These are phyloP conservation scores for Talaromyces sp. DNA, from an alignment of 2,329 filamentous ascomycete genomes.

Conservation along the genomic window DNA sequence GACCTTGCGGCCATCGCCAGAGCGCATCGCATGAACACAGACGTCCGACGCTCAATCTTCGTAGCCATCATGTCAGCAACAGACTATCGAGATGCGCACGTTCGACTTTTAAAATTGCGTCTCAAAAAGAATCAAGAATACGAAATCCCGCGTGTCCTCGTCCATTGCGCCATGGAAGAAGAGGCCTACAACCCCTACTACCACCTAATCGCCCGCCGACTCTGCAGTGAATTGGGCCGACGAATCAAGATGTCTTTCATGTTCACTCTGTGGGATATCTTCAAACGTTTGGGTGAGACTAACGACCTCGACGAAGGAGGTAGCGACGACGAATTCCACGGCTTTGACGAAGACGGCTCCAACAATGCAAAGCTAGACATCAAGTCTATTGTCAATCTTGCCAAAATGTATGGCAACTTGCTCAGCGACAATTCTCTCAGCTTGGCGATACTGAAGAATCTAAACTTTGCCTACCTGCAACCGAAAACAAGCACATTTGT, in stretches of 20 bases:
- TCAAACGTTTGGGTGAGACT: slow-evolving; percentile 78
- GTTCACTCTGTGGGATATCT: slow-evolving; percentile 80
- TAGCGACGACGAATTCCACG: slow-evolving; percentile 48
- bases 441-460: slow-evolving; percentile 56
- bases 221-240: slow-evolving; percentile 65
- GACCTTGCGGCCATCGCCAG: slow-evolving; percentile 72
- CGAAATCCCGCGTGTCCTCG: slow-evolving; percentile 81
- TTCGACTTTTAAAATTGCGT: slow-evolving; percentile 73
- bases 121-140: slow-evolving; percentile 82
- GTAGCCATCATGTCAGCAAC: slow-evolving; percentile 80
- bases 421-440: slow-evolving; percentile 58
- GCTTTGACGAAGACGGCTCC: slow-evolving; percentile 47
- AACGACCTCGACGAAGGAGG: slow-evolving; percentile 58
- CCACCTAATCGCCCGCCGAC: slow-evolving; percentile 72
- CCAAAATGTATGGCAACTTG: slow-evolving; percentile 62
- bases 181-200: slow-evolving; percentile 90
- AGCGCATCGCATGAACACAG: slow-evolving; percentile 81
- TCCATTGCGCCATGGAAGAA: slow-evolving; percentile 83
- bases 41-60: slow-evolving; percentile 86
- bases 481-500: slow-evolving; percentile 73
- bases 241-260: slow-evolving; percentile 81
- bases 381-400: slow-evolving; percentile 63
- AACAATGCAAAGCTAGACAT: slow-evolving; percentile 47
- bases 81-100: slow-evolving; percentile 78
- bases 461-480: slow-evolving; percentile 77